Conservation (phyloP, 2,329 filamentous ascomycete species). For the Aspergillus jensenii region DNA sequence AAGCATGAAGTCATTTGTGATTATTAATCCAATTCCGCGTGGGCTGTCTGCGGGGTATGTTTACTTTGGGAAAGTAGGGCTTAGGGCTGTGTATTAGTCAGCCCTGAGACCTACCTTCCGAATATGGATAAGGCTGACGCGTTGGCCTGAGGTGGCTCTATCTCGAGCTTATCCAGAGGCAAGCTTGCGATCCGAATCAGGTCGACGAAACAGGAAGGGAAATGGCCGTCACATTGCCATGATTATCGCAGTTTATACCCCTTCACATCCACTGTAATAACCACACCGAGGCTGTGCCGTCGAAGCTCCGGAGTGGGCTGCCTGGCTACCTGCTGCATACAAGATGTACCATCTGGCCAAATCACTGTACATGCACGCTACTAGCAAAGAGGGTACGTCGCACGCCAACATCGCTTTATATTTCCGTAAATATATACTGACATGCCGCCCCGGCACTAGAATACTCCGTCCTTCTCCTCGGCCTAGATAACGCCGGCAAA, state of each 20-base stretch:
- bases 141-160: slow-evolving; percentile 12
- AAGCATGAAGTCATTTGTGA: slow-evolving; percentile 7
- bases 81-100: slow-evolving; percentile 1
- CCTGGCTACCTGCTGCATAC: slow-evolving; percentile 20
- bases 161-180: not conserved
- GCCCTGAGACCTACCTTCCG: slow-evolving; percentile 32
- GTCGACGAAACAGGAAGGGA: slow-evolving; percentile 1
- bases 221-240: slow-evolving; percentile 20
- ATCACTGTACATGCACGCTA: slow-evolving; percentile 90
- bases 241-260: slow-evolving; percentile 13
- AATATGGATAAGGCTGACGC: slow-evolving; percentile 25
- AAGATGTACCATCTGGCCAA: slow-evolving; percentile 95
- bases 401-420: not conserved
- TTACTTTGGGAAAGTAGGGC: slow-evolving; percentile 19
- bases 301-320: slow-evolving; percentile 13
- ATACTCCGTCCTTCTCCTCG: slow-evolving; percentile 95
- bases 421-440: not conserved
- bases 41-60: not conserved
- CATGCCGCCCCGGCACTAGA: slow-evolving; percentile 52
- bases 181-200: not conserved
- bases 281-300: slow-evolving; percentile 14
- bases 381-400: slow-evolving; percentile 83
- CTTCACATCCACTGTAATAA: slow-evolving; percentile 15
- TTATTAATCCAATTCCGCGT: slow-evolving; percentile 1
- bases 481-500: slow-evolving; percentile 97